Base-by-base conservation (phyloP, 306 rosid genomes). In the Vigna mungo region DNA sequence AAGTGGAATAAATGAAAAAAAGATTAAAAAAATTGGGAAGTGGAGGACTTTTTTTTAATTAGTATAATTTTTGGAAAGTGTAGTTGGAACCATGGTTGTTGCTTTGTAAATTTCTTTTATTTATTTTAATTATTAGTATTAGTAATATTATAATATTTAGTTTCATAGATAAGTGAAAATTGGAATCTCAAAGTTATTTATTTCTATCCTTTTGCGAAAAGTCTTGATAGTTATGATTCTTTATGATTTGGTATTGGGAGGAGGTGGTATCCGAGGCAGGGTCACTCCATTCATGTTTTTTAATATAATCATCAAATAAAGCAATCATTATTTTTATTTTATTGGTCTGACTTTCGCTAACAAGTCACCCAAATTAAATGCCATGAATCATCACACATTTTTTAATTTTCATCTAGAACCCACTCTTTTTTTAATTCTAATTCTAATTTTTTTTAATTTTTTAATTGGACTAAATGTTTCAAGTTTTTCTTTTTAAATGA, bases 21-120 rank as follows among this genome's bases (percentile, higher is more conserved):
- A 68, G 18, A n/a, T 70, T 18, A 49, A 32, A 52, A 32, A 11
- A 5, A 15, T 9, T 9, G 39, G 66, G 13, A 48, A 62, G 75
- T 41, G 63, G 79, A 49, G 23, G 67, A 73, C 71, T 68, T 75
- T 51, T 62, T 66, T 41, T 4, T 7, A 1, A 54, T n/a, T 10
- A 44, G 5, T 0, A 25, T 11, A 53, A 27, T 72, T 62, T 52
- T 60, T 27, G 64, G 51, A 12, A 44, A 34, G 11, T 7, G 23
- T 15, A 25, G 78, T 25, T 58, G 80, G 82, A 60, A 60, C 10
- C 21, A 15, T 27, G 43, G 68, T 7, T 79, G 68, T 7, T 79
- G 85, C 76, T 58, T 74, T 86, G 87, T 86, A 86, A 83, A 86
- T 83, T 80, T 82, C 55, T 66, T 85, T 75, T 62, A 32, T 27